These are phyloP conservation scores for Debaryomyces nepalensis DNA, from an alignment of 1,139 yeast species.

Conservation along the genomic window DNA sequence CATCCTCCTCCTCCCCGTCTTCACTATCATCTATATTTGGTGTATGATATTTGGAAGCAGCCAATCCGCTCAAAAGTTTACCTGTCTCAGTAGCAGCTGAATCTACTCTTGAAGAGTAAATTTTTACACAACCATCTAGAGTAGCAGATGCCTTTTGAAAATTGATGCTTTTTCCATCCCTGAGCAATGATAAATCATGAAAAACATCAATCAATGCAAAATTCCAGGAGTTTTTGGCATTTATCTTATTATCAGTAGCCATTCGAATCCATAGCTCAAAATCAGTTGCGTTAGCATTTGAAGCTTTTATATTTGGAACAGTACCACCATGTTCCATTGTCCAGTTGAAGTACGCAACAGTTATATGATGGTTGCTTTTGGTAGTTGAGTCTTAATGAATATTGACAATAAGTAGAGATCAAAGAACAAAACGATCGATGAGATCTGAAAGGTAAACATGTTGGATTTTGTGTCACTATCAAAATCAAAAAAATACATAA, in stretches of 20 bases:
- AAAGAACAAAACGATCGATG: slow-evolving; percentile 5
- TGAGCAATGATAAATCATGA: slow-evolving; percentile 62
- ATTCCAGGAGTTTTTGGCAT: slow-evolving; percentile 63
- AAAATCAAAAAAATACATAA: too few species aligned
- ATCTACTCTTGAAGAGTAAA: slow-evolving; percentile 81
- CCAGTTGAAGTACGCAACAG: background rate
- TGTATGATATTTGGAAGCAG: slow-evolving; percentile 13
- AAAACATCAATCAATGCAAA: slow-evolving; percentile 79
- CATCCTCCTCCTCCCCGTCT: slow-evolving; percentile 24
- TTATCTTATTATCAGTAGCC: slow-evolving; percentile 43
- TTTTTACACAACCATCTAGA: slow-evolving; percentile 83
- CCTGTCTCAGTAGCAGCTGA: slow-evolving; percentile 84
- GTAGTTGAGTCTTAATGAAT: background rate
- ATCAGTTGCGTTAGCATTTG: slow-evolving; percentile 17
- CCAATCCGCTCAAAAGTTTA: slow-evolving; percentile 65
- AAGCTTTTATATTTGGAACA: slow-evolving; percentile 3
- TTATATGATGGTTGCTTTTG: background rate
- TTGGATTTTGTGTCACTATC: too few species aligned
- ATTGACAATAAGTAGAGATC: background rate
- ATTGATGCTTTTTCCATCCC: slow-evolving; percentile 66
- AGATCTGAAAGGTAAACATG: slow-evolving; percentile 9
- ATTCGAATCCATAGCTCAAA: slow-evolving; percentile 39
- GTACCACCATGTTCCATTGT: slow-evolving; percentile 8
- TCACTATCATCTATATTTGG: slow-evolving; percentile 31
- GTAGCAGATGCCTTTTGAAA: slow-evolving; percentile 82